phyloP scores from a whole-genome alignment of 1,284 basidiomycete species.

The Heterobasidion occidentale region DNA sequence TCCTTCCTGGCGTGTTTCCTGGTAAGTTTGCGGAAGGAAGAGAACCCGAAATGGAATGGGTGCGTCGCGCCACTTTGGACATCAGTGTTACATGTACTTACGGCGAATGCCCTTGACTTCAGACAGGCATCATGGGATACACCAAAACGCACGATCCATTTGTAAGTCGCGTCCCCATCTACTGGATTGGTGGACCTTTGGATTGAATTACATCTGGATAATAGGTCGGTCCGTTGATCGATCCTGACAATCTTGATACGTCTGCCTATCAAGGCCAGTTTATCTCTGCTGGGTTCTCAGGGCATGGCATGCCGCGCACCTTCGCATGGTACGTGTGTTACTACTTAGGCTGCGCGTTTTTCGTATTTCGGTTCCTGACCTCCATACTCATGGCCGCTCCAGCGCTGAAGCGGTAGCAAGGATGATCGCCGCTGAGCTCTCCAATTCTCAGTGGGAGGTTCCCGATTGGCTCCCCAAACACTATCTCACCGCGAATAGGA shows the following conservation, averaged over 20 bases:
- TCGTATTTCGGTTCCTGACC: not conserved
- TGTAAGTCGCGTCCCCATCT: slow-evolving; percentile 33
- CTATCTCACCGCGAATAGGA: slow-evolving; percentile 38
- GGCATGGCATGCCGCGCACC: slow-evolving; percentile 78
- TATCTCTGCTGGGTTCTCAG: slow-evolving; percentile 68
- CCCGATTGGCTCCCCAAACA: slow-evolving; percentile 61
- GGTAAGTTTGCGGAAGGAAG: slow-evolving; percentile 31
- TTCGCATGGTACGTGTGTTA: slow-evolving; percentile 50
- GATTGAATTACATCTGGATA: not conserved
- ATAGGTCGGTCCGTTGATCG: slow-evolving; percentile 61
- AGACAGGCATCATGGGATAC: slow-evolving; percentile 82
- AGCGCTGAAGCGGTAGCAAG: slow-evolving; percentile 62
- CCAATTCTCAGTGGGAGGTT: slow-evolving; percentile 34
- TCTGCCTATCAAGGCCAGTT: slow-evolving; percentile 48
- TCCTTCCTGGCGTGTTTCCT: slow-evolving; percentile 55
- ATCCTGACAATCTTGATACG: slow-evolving; percentile 12
- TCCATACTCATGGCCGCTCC: not conserved
- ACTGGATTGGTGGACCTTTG: not conserved
- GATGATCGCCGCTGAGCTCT: slow-evolving; percentile 54
- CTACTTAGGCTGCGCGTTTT: not conserved
- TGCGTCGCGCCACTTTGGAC: slow-evolving; percentile 17
- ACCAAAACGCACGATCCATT: slow-evolving; percentile 61
- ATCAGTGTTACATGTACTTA: not conserved
- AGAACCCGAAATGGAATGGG: slow-evolving; percentile 72
- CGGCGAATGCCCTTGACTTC: not conserved